These are phyloP conservation scores for Phoenix roebelenii DNA, from an alignment of 176 grass and related monocot species.

Conservation along the genomic window DNA sequence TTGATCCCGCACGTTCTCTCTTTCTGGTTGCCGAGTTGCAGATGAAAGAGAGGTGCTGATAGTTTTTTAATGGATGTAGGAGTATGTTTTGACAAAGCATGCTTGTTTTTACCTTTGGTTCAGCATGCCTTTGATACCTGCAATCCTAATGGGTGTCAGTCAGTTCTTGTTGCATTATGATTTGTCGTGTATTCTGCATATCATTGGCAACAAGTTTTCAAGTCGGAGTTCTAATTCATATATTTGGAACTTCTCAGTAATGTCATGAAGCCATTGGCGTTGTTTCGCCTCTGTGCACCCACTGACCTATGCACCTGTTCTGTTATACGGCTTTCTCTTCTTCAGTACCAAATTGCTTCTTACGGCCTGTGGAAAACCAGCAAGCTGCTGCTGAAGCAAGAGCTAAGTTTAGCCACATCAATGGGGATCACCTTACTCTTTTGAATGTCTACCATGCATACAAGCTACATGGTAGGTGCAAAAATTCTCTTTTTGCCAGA, in stretches of 20 bases:
- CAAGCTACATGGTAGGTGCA: conserved; percentile 8
- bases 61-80: too few relatives aligned
- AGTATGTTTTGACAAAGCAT: too few relatives aligned
- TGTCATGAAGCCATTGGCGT: too few relatives aligned
- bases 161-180: too few relatives aligned
- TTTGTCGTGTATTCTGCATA: too few relatives aligned
- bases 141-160: too few relatives aligned
- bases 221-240: too few relatives aligned
- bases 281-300: neutral
- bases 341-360: conserved; percentile 20
- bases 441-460: conserved; percentile 19
- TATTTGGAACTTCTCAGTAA: too few relatives aligned
- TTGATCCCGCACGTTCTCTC: neutral
- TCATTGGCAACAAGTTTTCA: too few relatives aligned
- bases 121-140: too few relatives aligned
- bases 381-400: conserved; percentile 11
- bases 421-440: conserved; percentile 24
- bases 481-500: neutral
- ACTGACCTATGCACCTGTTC: neutral
- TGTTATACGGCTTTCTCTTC: neutral
- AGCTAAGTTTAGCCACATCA: conserved; percentile 8
- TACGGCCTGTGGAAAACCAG: conserved; percentile 13
- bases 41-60: too few relatives aligned
- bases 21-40: neutral
- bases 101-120: too few relatives aligned